A percentile compares a stretch with the other conserved stretches of the same genome.
phyloP scores from a whole-genome alignment of 2,329 filamentous ascomycete genomes.

The Neofusicoccum kwambonambiense region DNA sequence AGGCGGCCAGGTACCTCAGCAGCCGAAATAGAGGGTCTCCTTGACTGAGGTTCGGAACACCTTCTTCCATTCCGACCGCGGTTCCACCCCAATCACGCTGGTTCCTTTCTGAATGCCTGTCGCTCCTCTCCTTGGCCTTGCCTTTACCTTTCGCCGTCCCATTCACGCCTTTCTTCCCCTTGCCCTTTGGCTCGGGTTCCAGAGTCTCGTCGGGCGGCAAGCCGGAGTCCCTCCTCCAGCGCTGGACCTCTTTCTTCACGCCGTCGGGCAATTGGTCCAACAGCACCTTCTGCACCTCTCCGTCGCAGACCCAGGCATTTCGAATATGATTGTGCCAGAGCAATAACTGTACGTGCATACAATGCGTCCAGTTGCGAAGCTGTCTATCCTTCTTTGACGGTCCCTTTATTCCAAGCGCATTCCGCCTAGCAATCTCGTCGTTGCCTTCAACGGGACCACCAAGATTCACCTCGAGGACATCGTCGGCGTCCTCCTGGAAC shows the following conservation, averaged over 20 bases:
- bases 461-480: slow-evolving; percentile 26
- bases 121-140: slow-evolving; percentile 37
- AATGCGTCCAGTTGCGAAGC: slow-evolving; percentile 76
- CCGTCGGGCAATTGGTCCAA: slow-evolving; percentile 30
- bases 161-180: slow-evolving; percentile 21
- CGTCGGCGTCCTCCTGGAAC: slow-evolving; percentile 20
- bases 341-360: slow-evolving; percentile 82
- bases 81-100: slow-evolving; percentile 70
- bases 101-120: slow-evolving; percentile 40
- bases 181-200: neutral
- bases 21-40: slow-evolving; percentile 79
- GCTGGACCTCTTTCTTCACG: slow-evolving; percentile 37
- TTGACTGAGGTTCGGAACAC: slow-evolving; percentile 72
- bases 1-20: slow-evolving; percentile 72
- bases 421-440: slow-evolving; percentile 29
- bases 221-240: slow-evolving; percentile 69
- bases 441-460: slow-evolving; percentile 1
- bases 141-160: slow-evolving; percentile 7
- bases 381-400: slow-evolving; percentile 80
- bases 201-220: slow-evolving; percentile 49
- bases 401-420: slow-evolving; percentile 70
- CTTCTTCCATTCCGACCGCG: slow-evolving; percentile 65
- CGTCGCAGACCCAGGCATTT: slow-evolving; percentile 38
- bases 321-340: slow-evolving; percentile 84
- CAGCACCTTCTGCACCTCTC: slow-evolving; percentile 32